Conservation (phyloP, 371 early-diverging fungal genomes). For the Mucor irregularis region DNA sequence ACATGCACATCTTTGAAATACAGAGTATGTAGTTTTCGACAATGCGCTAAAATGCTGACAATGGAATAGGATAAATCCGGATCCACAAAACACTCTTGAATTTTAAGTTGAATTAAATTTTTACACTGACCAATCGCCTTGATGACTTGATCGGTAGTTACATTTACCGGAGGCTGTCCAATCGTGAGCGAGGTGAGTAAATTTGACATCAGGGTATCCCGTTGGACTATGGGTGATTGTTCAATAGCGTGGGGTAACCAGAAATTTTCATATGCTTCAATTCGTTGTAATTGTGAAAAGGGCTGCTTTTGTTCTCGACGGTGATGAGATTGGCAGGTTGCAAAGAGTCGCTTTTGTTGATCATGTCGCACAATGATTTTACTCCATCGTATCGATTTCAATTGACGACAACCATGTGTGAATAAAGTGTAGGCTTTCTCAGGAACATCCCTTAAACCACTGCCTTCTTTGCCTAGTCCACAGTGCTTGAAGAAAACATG, state of each 20-base stretch:
- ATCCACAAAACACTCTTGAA: constrained; percentile 15
- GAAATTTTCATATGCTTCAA: constrained; percentile 19
- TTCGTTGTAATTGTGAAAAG: not conserved
- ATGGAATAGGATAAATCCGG: constrained; percentile 1
- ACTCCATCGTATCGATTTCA: constrained; percentile 15
- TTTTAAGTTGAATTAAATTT: constrained; percentile 4
- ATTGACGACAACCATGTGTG: not conserved
- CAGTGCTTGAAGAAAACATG: constrained; percentile 17
- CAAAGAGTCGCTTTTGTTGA: constrained; percentile 10
- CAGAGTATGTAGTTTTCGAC: not conserved
- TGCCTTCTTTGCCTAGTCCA: constrained; percentile 17
- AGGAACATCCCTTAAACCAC: not conserved
- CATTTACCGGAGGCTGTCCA: constrained; percentile 11
- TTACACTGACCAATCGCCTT: constrained; percentile 11
- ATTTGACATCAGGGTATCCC: not conserved
- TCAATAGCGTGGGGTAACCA: not conserved
- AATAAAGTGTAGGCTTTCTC: constrained; percentile 2
- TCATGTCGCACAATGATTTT: constrained; percentile 13
- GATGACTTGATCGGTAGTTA: constrained; percentile 5
- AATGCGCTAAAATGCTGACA: constrained; percentile 6
- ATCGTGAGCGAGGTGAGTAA: constrained; percentile 18
- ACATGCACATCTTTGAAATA: constrained; percentile 10
- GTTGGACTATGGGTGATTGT: constrained; percentile 1
- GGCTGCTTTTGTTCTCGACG: not conserved
- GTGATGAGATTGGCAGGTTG: not conserved